These are phyloP conservation scores for Rhipidocladum racemiflorum DNA, from an alignment of 176 grass and related monocot genomes.

Conservation along the genomic window DNA sequence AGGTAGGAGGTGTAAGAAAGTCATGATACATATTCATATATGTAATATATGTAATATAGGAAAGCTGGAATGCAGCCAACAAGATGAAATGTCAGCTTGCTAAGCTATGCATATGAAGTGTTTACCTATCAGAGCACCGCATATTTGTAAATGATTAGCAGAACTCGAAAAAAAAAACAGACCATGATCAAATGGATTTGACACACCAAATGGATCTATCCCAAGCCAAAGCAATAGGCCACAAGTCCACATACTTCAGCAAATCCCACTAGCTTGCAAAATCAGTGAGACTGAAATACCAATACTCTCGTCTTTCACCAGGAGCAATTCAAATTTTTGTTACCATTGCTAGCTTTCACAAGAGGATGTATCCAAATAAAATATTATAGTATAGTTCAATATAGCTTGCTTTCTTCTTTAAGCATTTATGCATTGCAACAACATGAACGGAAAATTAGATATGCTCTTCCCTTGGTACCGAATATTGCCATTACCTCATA, in stretches of 20 bases:
- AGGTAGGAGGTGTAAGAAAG: neutral
- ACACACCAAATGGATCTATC: neutral
- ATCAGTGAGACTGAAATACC: neutral
- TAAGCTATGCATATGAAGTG: neutral
- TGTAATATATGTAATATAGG: neutral
- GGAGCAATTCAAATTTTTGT: neutral
- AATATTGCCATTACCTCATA: slow-evolving; percentile 57
- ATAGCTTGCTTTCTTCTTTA: neutral
- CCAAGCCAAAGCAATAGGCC: neutral
- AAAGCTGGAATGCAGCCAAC: neutral
- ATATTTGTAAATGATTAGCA: neutral
- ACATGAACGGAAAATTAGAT: neutral
- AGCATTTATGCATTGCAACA: neutral
- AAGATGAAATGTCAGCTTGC: neutral
- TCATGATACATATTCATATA: neutral
- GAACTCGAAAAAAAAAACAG: neutral
- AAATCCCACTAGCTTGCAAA: neutral
- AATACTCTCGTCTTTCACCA: neutral
- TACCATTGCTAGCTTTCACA: neutral
- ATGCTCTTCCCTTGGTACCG: too few relatives aligned
- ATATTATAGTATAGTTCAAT: neutral
- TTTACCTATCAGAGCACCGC: neutral
- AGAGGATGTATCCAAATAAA: slow-evolving; percentile 1
- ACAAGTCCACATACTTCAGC: neutral
- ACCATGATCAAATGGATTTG: neutral